These are phyloP conservation scores for Paragyromitra xinjiangensis DNA, from an alignment of 495 filamentous ascomycete genomes.

Conservation along the genomic window DNA sequence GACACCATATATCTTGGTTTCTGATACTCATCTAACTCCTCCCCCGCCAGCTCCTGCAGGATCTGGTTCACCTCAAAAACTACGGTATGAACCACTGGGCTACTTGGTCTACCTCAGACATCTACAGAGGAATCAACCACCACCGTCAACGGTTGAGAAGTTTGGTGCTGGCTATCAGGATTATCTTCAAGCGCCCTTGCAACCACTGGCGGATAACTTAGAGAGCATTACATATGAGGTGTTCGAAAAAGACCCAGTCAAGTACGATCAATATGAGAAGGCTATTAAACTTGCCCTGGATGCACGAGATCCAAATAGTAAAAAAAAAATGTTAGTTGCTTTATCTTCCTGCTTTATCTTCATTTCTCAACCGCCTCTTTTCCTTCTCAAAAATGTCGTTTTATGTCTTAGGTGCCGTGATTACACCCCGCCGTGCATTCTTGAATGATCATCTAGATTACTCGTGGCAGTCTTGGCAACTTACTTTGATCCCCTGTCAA, in stretches of 20 bases:
- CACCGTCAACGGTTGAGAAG: slow-evolving; percentile 68
- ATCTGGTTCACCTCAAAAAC: slow-evolving; percentile 44
- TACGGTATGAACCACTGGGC: slow-evolving; percentile 66
- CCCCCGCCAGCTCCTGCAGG: slow-evolving; percentile 20
- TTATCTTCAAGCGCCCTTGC: slow-evolving; percentile 91
- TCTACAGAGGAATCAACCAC: slow-evolving; percentile 81
- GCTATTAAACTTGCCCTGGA: slow-evolving; percentile 81
- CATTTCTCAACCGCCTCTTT: slow-evolving; percentile 4
- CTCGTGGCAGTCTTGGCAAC: neutral
- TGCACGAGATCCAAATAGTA: slow-evolving; percentile 70
- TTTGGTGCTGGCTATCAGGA: slow-evolving; percentile 87
- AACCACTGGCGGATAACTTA: slow-evolving; percentile 93
- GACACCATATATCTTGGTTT: slow-evolving; percentile 55
- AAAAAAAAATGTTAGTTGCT: slow-evolving; percentile 41
- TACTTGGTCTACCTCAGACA: slow-evolving; percentile 85
- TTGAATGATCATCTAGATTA: neutral
- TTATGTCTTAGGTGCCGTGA: neutral
- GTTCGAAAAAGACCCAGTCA: slow-evolving; percentile 97
- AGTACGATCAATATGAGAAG: slow-evolving; percentile 93
- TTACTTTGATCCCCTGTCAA: neutral
- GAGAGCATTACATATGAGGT: slow-evolving; percentile 98
- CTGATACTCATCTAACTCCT: slow-evolving; percentile 47
- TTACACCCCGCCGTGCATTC: slow-evolving; percentile 3
- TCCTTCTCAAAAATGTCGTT: neutral
- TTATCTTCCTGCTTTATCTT: neutral